phyloP scores from a whole-genome alignment of 1,284 basidiomycete genomes.

The Polyporus tsugae region DNA sequence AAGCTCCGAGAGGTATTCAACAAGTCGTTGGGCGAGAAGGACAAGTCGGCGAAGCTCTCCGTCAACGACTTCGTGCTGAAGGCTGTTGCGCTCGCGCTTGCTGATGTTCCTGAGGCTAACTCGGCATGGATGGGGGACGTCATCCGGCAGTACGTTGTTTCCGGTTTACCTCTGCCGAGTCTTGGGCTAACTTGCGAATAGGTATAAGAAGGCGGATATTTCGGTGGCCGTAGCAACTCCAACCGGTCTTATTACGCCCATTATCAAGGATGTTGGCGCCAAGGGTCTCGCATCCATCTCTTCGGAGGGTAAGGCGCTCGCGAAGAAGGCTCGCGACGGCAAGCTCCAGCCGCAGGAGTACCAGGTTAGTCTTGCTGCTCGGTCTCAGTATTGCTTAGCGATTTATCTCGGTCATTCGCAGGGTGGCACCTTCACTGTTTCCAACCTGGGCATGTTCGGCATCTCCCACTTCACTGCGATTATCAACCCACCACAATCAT shows the following conservation, averaged over 20 bases:
- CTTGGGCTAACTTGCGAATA: constrained; percentile 42
- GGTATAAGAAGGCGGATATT: constrained; percentile 97
- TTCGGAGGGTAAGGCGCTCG: constrained; percentile 90
- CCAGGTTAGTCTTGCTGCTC: constrained; percentile 64
- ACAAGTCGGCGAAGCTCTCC: constrained; percentile 89
- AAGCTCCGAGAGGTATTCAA: constrained; percentile 98
- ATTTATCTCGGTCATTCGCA: constrained; percentile 41
- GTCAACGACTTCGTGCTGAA: constrained; percentile 99
- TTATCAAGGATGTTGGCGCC: constrained; percentile 91
- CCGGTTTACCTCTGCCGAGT: not conserved
- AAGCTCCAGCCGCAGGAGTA: constrained; percentile 97
- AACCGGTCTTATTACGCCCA: constrained; percentile 96
- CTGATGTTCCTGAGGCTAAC: constrained; percentile 97
- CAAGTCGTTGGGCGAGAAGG: constrained; percentile 84
- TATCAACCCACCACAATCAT: constrained; percentile 98
- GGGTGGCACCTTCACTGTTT: constrained; percentile 99
- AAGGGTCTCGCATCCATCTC: constrained; percentile 96
- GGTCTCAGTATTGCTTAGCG: not conserved
- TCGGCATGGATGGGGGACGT: constrained; percentile 97
- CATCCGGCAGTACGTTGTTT: constrained; percentile 79
- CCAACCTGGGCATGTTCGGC: constrained; percentile 99
- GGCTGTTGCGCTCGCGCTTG: constrained; percentile 89
- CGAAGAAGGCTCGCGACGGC: constrained; percentile 95
- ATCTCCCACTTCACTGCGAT: constrained; percentile 97
- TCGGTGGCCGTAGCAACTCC: constrained; percentile 97